phyloP scores from a whole-genome alignment of 805 yeast species.

The Blastobotrys mokoenaii region DNA sequence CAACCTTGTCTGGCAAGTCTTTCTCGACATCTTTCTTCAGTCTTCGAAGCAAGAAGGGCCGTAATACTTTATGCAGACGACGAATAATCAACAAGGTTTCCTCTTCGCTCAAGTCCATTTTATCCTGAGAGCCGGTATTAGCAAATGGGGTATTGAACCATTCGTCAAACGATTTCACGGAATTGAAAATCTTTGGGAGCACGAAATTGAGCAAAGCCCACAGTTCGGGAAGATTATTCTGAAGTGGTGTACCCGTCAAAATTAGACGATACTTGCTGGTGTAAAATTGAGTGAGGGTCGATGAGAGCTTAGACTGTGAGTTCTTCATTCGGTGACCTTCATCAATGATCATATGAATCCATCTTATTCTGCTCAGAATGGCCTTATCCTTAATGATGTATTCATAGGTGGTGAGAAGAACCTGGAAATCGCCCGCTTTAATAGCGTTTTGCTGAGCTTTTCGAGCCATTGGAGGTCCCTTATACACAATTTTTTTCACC shows the following conservation, averaged over 20 bases:
- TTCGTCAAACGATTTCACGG: conserved; percentile 93
- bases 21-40: conserved; percentile 95
- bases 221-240: conserved; percentile 87
- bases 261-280: conserved; percentile 82
- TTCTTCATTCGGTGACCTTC: conserved; percentile 99
- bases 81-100: conserved; percentile 88
- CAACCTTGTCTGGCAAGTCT: conserved; percentile 91
- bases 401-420: conserved; percentile 86
- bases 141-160: conserved; percentile 99
- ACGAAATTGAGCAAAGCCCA: conserved; percentile 96
- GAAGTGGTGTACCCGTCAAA: conserved; percentile 95
- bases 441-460: conserved; percentile 65
- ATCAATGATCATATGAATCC: conserved; percentile 98
- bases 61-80: conserved; percentile 89
- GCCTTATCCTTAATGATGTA: conserved; percentile 87
- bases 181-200: conserved; percentile 90
- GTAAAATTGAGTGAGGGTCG: conserved; percentile 74
- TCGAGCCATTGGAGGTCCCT: conserved; percentile 87
- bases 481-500: conserved; percentile 73
- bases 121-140: conserved; percentile 93
- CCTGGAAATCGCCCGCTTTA: conserved; percentile 76
- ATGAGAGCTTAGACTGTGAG: conserved; percentile 77
- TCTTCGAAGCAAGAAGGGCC: conserved; percentile 91
- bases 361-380: conserved; percentile 64
- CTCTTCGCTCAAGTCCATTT: conserved; percentile 90